A percentile compares a stretch with the other conserved stretches of the same genome.
phyloP scores from a whole-genome alignment of 805 yeast species.

The Hemisphaericaspora nanyangensis region DNA sequence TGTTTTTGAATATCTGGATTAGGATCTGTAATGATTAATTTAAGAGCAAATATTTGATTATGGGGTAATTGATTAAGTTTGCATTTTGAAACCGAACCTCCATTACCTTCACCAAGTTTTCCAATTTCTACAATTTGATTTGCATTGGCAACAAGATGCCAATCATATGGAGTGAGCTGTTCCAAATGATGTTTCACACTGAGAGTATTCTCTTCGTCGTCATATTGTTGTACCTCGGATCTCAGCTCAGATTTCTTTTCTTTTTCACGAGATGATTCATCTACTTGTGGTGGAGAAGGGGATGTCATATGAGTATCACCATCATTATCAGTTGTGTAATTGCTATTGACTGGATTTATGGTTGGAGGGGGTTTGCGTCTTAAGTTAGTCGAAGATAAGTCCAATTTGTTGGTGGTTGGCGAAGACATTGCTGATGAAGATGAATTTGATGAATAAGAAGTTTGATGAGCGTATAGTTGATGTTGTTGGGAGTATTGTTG shows the following conservation, averaged over 20 bases:
- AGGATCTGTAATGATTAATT: constrained; percentile 67
- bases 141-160: constrained; percentile 59
- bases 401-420: constrained; percentile 9
- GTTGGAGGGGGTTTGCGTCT: constrained; percentile 42
- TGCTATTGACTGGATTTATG: constrained; percentile 13
- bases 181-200: constrained; percentile 25
- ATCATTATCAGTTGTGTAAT: not conserved
- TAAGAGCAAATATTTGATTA: constrained; percentile 74
- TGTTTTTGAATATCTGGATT: constrained; percentile 87
- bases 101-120: constrained; percentile 88
- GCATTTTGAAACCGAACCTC: constrained; percentile 87
- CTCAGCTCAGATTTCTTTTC: too few relatives aligned
- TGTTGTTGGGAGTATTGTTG: constrained; percentile 1
- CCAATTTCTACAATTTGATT: constrained; percentile 66
- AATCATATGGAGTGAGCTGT: constrained; percentile 61
- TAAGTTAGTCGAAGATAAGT: constrained; percentile 4
- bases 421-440: constrained; percentile 6
- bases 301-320: constrained; percentile 6
- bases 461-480: not conserved
- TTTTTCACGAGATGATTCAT: too few relatives aligned
- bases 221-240: constrained; percentile 2
- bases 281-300: constrained; percentile 5
- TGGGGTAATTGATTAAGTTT: constrained; percentile 33
- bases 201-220: constrained; percentile 39
- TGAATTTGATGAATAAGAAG: constrained; percentile 2